phyloP scores from a whole-genome alignment of 352 stramenopile genomes.

The Globisporangium middletonii region DNA sequence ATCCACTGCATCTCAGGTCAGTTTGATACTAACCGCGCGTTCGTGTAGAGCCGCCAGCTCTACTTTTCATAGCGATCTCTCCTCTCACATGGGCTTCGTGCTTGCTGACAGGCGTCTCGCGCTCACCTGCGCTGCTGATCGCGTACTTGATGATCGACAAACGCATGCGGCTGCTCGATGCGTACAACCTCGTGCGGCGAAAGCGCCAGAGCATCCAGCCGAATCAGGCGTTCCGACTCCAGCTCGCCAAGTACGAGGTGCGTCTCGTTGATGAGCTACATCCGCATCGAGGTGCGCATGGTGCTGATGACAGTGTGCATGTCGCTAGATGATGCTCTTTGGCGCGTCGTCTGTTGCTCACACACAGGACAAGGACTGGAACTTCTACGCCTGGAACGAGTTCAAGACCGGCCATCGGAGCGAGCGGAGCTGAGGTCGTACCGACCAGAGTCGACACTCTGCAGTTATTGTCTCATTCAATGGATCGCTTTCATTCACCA shows the following conservation, averaged over 20 bases:
- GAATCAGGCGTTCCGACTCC: constrained; percentile 55
- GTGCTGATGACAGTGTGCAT: background rate
- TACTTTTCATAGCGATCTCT: background rate
- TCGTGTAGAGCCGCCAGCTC: background rate
- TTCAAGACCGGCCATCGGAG: constrained; percentile 25
- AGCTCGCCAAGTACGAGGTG: constrained; percentile 66
- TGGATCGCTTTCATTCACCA: no score
- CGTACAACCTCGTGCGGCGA: constrained; percentile 46
- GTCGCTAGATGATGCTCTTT: constrained; percentile 37
- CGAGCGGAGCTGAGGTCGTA: background rate
- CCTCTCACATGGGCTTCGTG: background rate
- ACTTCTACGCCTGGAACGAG: constrained; percentile 70
- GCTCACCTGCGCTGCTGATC: constrained; percentile 47
- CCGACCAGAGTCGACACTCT: background rate
- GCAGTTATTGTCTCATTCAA: background rate
- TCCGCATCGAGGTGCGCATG: no score
- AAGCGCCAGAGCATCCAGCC: constrained; percentile 42
- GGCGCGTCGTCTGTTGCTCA: constrained; percentile 45
- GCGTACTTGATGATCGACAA: constrained; percentile 73
- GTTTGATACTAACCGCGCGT: background rate
- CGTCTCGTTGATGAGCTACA: background rate
- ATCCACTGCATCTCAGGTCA: constrained; percentile 52
- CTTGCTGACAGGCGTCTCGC: constrained; percentile 29
- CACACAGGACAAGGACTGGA: constrained; percentile 57
- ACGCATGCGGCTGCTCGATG: constrained; percentile 42